These are phyloP conservation scores for Hypoxylon subgilvum DNA, from an alignment of 495 filamentous ascomycete species.

Conservation along the genomic window DNA sequence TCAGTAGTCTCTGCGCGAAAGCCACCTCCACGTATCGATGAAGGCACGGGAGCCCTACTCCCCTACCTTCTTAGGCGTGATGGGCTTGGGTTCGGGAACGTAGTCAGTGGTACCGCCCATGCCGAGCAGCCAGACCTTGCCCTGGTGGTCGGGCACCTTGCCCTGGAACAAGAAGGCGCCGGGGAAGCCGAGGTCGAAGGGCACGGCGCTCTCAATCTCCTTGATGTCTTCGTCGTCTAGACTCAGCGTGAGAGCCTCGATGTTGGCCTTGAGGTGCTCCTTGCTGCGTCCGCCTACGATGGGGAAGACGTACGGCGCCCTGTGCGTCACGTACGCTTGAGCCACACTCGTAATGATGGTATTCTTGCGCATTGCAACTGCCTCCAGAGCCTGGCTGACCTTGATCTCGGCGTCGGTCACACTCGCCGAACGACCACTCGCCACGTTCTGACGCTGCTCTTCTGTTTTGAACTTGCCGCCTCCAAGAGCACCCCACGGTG, in stretches of 20 bases:
- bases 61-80: slow-evolving; percentile 37
- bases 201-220: slow-evolving; percentile 66
- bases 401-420: slow-evolving; percentile 50
- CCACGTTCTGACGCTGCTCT: slow-evolving; percentile 45
- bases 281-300: slow-evolving; percentile 69
- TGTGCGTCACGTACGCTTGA: slow-evolving; percentile 75
- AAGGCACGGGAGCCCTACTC: slow-evolving; percentile 40
- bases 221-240: slow-evolving; percentile 66
- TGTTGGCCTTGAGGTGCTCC: slow-evolving; percentile 68
- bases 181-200: slow-evolving; percentile 71
- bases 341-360: slow-evolving; percentile 65
- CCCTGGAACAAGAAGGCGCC: slow-evolving; percentile 57
- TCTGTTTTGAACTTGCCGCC: slow-evolving; percentile 67
- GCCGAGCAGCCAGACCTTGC: slow-evolving; percentile 49
- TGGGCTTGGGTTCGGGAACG: slow-evolving; percentile 43
- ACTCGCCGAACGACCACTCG: slow-evolving; percentile 31
- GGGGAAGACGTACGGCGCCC: slow-evolving; percentile 77
- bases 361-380: slow-evolving; percentile 60
- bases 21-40: slow-evolving; percentile 24
- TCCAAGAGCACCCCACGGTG: slow-evolving; percentile 68
- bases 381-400: slow-evolving; percentile 63
- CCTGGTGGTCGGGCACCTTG: slow-evolving; percentile 46
- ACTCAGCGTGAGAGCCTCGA: slow-evolving; percentile 65
- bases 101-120: slow-evolving; percentile 58
- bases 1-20: slow-evolving; percentile 10